Evolutionary conservation across 495 filamentous ascomycete species (phyloP).

Genomic region (Penicillium malachiteum): DNA sequence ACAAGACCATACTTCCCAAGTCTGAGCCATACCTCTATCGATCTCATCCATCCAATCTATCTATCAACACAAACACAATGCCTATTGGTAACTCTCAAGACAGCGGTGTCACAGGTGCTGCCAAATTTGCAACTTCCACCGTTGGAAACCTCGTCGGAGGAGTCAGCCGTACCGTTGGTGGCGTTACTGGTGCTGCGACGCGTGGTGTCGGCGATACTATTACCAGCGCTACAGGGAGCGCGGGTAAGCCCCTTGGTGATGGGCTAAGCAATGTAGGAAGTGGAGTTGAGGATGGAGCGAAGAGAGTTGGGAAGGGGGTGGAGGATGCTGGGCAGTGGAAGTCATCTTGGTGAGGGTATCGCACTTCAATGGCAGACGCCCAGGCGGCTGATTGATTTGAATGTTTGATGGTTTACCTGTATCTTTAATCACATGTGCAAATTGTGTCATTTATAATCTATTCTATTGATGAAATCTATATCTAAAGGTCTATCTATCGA

Average conservation of each 20-base stretch:
- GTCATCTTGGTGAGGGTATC: conserved; percentile 17
- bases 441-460: background rate
- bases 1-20: too few relatives aligned
- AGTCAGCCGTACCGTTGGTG: conserved; percentile 64
- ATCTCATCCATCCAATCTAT: background rate
- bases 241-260: conserved; percentile 65
- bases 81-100: conserved; percentile 28
- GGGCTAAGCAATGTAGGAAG: conserved; percentile 59
- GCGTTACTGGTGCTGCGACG: conserved; percentile 64
- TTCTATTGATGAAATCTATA: conserved; percentile 5
- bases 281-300: conserved; percentile 59
- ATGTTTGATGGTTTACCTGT: background rate
- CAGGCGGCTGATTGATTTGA: too few relatives aligned
- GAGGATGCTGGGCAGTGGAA: conserved; percentile 71
- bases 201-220: conserved; percentile 65
- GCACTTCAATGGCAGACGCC: too few relatives aligned
- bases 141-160: conserved; percentile 64
- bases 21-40: background rate
- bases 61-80: conserved; percentile 10
- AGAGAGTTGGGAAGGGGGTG: conserved; percentile 57
- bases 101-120: conserved; percentile 37
- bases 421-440: too few relatives aligned
- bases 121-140: conserved; percentile 51
- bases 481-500: background rate
- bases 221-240: conserved; percentile 58